Evolutionary conservation across 768 basidiomycete species (phyloP).

Genomic region (Trametes elegans): DNA sequence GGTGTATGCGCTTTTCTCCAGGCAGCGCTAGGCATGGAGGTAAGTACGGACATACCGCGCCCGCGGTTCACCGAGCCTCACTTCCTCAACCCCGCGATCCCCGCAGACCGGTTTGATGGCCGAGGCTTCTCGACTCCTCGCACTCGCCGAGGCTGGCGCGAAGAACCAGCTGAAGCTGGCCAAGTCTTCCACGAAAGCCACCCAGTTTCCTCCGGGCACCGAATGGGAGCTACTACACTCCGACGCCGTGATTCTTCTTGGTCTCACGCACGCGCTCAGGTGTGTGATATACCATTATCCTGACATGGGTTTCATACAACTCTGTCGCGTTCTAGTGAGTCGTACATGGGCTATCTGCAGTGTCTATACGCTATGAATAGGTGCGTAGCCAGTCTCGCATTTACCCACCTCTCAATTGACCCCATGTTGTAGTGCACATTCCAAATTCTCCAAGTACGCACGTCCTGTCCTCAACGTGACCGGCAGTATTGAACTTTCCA

Average conservation of each 20-base stretch:
- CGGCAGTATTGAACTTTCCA: neutral
- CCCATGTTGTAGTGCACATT: constrained; percentile 50
- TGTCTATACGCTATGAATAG: constrained; percentile 71
- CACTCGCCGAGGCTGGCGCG: constrained; percentile 58
- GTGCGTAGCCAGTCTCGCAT: constrained; percentile 25
- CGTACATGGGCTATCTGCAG: constrained; percentile 76
- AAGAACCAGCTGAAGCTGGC: constrained; percentile 46
- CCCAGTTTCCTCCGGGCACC: constrained; percentile 56
- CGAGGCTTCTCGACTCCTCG: constrained; percentile 57
- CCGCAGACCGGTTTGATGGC: constrained; percentile 56
- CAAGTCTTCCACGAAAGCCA: constrained; percentile 32
- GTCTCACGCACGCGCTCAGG: constrained; percentile 70
- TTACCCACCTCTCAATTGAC: neutral
- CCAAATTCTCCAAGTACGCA: constrained; percentile 66
- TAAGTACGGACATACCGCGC: constrained; percentile 28
- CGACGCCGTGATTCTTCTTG: constrained; percentile 68
- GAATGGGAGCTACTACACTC: constrained; percentile 80
- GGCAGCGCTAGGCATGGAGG: constrained; percentile 82
- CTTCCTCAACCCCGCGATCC: neutral
- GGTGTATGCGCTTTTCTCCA: constrained; percentile 75
- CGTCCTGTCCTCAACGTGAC: constrained; percentile 1
- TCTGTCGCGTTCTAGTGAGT: constrained; percentile 47
- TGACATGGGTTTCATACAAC: constrained; percentile 7
- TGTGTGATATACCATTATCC: constrained; percentile 36
- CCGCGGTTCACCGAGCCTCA: neutral